These are phyloP conservation scores for Psophocarpus tetragonolobus DNA, from an alignment of 306 rosid species.

Conservation along the genomic window DNA sequence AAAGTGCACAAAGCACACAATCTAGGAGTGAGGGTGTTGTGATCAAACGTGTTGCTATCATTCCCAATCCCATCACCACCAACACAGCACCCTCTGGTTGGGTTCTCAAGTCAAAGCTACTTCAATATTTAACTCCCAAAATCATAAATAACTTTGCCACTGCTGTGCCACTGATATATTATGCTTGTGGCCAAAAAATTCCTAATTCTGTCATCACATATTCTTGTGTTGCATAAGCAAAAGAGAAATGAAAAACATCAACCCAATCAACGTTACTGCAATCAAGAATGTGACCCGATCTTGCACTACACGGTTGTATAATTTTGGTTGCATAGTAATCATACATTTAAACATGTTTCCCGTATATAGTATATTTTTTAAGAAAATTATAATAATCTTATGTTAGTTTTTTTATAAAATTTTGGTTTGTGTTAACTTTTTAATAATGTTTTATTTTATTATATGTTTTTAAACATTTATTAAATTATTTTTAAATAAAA, in stretches of 20 bases:
- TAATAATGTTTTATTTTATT: no score
- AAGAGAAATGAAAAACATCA: not conserved
- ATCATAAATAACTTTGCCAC: conserved; percentile 31
- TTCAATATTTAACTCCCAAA: not conserved
- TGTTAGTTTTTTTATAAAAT: no score
- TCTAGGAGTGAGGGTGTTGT: conserved; percentile 27
- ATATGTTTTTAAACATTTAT: no score
- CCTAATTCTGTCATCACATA: conserved; percentile 18
- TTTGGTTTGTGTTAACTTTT: no score
- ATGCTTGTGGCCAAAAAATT: conserved; percentile 31
- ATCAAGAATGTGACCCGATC: not conserved
- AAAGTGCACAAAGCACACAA: conserved; percentile 8
- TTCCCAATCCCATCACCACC: conserved; percentile 45
- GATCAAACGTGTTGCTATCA: conserved; percentile 38
- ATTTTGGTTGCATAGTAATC: not conserved
- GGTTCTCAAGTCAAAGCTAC: conserved; percentile 56
- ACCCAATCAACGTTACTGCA: not conserved
- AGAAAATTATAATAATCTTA: no score
- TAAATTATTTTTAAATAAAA: no score
- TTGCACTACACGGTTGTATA: not conserved
- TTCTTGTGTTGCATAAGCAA: not conserved
- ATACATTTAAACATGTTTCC: no score
- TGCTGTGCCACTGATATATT: conserved; percentile 37
- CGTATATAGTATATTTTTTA: no score
- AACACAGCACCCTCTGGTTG: conserved; percentile 32